Percentiles rank a stretch among this genome's conserved stretches.
Evolutionary conservation across 1,284 basidiomycete genomes (phyloP).

Genomic region (Austroboletus niveus): DNA sequence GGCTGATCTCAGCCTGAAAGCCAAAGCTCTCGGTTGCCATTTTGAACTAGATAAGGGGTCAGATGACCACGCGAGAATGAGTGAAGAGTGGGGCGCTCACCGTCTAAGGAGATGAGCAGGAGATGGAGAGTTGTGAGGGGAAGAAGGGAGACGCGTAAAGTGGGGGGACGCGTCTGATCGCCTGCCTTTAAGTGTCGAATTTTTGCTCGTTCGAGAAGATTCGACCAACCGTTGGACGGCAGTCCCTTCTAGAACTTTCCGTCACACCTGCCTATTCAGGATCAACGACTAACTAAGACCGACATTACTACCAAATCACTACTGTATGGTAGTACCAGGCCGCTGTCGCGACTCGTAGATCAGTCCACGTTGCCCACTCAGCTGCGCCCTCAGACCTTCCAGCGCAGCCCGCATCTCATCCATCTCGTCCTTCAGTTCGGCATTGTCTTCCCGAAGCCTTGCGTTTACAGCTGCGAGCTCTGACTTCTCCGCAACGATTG

Average conservation of each 20-base stretch:
- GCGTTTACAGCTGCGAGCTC: constrained; percentile 46
- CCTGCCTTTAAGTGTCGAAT: constrained; percentile 40
- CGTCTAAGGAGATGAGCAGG: constrained; percentile 7
- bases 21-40: constrained; percentile 84
- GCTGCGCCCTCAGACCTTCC: constrained; percentile 59
- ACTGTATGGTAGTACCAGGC: constrained; percentile 11
- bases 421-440: constrained; percentile 57
- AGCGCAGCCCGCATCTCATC: constrained; percentile 72
- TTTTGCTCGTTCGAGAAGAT: constrained; percentile 54
- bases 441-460: constrained; percentile 56
- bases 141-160: constrained; percentile 9
- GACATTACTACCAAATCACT: neutral
- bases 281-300: neutral
- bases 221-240: constrained; percentile 32
- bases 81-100: constrained; percentile 14
- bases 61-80: neutral
- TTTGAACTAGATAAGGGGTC: constrained; percentile 29
- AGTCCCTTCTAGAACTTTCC: constrained; percentile 33
- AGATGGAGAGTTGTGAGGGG: constrained; percentile 8
- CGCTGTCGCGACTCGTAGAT: constrained; percentile 32
- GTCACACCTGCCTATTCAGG: constrained; percentile 31
- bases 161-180: constrained; percentile 17
- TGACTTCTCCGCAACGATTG: constrained; percentile 45
- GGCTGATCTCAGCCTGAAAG: constrained; percentile 97
- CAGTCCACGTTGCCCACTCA: constrained; percentile 46